Conservation (phyloP, 345 rosid species). For the Mangifera indica region DNA sequence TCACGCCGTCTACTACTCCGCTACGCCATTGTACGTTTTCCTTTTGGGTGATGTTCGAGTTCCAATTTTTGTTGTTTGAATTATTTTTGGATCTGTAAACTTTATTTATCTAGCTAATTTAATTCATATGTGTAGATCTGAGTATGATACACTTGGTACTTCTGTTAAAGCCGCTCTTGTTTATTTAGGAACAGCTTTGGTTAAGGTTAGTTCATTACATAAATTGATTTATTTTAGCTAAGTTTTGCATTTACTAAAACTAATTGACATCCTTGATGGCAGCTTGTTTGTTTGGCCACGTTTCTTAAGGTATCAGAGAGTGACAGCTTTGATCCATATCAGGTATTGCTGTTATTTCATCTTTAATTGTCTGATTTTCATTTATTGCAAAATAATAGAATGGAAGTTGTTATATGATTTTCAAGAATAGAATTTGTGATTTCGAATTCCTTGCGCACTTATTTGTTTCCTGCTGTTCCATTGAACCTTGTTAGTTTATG, state of each 20-base stretch:
- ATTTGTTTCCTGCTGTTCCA: background rate
- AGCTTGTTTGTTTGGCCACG: slow-evolving; percentile 96
- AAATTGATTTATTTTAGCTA: background rate
- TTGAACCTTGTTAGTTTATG: background rate
- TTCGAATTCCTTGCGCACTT: background rate
- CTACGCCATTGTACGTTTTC: slow-evolving; percentile 70
- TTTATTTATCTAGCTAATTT: background rate
- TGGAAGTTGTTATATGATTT: background rate
- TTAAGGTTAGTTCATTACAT: slow-evolving; percentile 56
- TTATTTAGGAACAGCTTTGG: slow-evolving; percentile 84
- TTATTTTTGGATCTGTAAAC: background rate
- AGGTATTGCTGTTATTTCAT: slow-evolving; percentile 45
- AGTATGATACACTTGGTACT: slow-evolving; percentile 96
- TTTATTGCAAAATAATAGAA: background rate
- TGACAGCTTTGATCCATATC: slow-evolving; percentile 85
- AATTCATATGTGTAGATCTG: slow-evolving; percentile 54
- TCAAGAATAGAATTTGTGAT: too few relatives aligned
- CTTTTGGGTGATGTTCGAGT: background rate
- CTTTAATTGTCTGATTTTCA: slow-evolving; percentile 2
- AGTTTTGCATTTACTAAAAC: background rate
- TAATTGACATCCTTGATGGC: slow-evolving; percentile 24
- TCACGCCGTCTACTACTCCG: slow-evolving; percentile 98
- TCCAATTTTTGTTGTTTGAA: slow-evolving; percentile 7
- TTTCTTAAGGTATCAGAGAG: slow-evolving; percentile 89
- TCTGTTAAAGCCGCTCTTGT: slow-evolving; percentile 85